A percentile compares a stretch with the other conserved stretches of the same genome.
phyloP scores from a whole-genome alignment of 108 stramenopile genomes.

The Nannochloropsis gaditana region DNA sequence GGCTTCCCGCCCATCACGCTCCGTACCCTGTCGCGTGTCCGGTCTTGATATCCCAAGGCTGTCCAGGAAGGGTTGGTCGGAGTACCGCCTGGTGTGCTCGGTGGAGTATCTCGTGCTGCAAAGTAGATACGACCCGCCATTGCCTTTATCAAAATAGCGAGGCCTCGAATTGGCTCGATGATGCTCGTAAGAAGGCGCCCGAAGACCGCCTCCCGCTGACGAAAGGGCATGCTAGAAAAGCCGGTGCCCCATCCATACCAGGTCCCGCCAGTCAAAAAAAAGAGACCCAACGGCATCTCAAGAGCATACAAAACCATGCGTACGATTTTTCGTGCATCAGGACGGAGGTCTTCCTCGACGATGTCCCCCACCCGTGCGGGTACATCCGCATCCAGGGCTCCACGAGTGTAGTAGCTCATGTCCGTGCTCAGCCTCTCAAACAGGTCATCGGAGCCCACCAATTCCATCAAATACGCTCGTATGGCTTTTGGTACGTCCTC shows the following conservation, averaged over 20 bases:
- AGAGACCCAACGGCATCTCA: not conserved
- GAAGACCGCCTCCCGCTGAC: not conserved
- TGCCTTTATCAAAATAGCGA: not conserved
- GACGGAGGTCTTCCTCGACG: not conserved
- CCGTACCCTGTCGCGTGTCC: not conserved
- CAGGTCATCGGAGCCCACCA: not conserved
- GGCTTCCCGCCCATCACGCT: not conserved
- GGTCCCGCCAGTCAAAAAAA: not conserved
- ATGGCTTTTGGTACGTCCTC: conserved; percentile 1
- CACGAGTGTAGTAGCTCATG: conserved; percentile 15
- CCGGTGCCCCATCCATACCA: not conserved
- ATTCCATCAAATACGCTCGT: not conserved
- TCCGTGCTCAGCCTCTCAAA: not conserved
- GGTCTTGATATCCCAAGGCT: not conserved
- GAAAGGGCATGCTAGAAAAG: not conserved
- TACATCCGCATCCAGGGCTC: not conserved
- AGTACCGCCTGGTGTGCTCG: not conserved
- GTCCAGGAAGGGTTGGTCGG: not conserved
- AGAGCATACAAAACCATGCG: conserved; percentile 7
- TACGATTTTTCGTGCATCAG: not conserved
- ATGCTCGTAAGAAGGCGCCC: not conserved
- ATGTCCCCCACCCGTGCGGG: conserved; percentile 1
- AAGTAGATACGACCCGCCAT: not conserved
- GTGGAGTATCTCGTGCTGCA: not conserved
- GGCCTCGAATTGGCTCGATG: conserved; percentile 9